Evolutionary conservation across 495 filamentous ascomycete genomes (phyloP).

Genomic region (Bombardia bombarda): DNA sequence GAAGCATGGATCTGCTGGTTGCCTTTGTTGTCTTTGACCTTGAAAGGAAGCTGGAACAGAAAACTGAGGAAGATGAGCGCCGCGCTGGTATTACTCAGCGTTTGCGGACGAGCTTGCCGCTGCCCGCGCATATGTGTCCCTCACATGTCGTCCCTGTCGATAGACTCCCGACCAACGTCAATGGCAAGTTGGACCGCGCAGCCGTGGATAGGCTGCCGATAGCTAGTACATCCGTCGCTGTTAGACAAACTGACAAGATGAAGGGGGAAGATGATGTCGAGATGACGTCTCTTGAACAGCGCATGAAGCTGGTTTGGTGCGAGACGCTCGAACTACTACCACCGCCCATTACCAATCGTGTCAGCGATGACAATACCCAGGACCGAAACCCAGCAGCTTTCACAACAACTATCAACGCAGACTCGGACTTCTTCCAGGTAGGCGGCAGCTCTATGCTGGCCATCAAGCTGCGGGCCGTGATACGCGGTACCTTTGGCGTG

Average conservation of each 20-base stretch:
- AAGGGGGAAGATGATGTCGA: not conserved
- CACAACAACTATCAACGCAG: slow-evolving; percentile 4
- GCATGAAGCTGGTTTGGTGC: slow-evolving; percentile 3
- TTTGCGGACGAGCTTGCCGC: slow-evolving; percentile 12
- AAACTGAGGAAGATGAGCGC: not conserved
- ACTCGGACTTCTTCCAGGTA: slow-evolving; percentile 30
- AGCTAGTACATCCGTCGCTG: not conserved
- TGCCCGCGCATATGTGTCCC: slow-evolving; percentile 45
- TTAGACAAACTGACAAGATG: not conserved
- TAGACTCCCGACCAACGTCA: slow-evolving; percentile 29
- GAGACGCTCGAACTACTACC: slow-evolving; percentile 2
- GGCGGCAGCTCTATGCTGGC: slow-evolving; percentile 32
- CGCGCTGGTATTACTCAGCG: not conserved
- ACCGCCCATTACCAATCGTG: not conserved
- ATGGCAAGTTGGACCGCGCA: slow-evolving; percentile 34
- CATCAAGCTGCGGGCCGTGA: slow-evolving; percentile 17
- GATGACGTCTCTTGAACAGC: not conserved
- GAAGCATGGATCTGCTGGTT: not conserved
- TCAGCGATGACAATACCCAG: not conserved
- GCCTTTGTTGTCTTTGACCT: not conserved
- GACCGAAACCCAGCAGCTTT: not conserved
- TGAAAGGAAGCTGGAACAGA: not conserved
- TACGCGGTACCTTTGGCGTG: slow-evolving; percentile 4
- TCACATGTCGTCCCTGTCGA: slow-evolving; percentile 26
- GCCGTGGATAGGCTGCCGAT: slow-evolving; percentile 29